Evolutionary conservation across 768 basidiomycete species (phyloP), one percentile per base, ranked within the genome.

Genomic region (Naganishia onofrii): DNA sequence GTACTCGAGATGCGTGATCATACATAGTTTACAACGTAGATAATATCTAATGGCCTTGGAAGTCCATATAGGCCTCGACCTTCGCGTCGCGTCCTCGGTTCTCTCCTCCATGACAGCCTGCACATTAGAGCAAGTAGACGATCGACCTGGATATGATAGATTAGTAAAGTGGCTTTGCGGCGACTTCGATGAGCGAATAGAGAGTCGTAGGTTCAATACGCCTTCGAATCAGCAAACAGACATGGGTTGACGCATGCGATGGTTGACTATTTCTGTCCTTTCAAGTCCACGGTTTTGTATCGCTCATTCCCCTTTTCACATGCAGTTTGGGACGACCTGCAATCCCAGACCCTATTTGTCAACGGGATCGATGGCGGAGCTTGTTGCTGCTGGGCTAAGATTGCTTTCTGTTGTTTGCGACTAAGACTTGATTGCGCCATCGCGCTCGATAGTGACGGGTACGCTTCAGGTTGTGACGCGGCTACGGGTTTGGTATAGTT

Each of bases 271-370:
- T 95, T 90, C 78, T 93, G 92, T 75, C 95, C 95, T 84, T 88
- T 93, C 82, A 98, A 92, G 76, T 87, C 87, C 70, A 96, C 88
- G 80, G 89, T 91, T 73, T 89, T 85, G 79, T 92, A 92, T 82
- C 89, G 93, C 75, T 88, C 86, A 75, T 88, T 87, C 17, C 85
- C 86, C 74, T 87, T 85, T 26, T 84, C 81, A 69, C 97, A 72
- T 28, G 74, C 76, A 1, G 70, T 72, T n/a, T 74, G 69, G 3
- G 80, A 80, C 29, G 75, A 72, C 67, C 78, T 79, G 70, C 79
- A 79, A 70, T 84, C 82, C 78, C 81, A 82, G 46, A 78, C 66
- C 12, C 73, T 44, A 12, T 75, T 69, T 9, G 63, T 51, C 28
- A 79, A 63, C 15, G 78, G 76, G 0, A 72, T 73, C 28, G 65